Conservation (phyloP, 2,329 filamentous ascomycete genomes). For the Knufia petricola region DNA sequence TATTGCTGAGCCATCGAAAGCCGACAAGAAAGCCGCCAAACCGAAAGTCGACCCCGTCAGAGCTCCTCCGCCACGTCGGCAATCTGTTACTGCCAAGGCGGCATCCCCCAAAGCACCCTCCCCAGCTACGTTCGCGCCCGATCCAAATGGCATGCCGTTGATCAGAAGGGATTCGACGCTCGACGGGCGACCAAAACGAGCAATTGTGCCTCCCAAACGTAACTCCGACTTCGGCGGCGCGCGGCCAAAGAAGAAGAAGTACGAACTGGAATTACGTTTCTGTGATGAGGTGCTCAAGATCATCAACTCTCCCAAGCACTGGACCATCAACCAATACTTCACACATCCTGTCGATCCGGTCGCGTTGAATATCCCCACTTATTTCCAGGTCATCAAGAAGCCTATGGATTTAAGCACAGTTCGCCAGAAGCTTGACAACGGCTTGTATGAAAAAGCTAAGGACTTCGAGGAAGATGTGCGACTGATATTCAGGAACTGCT, state of each 20-base stretch:
- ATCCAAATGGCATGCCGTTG: constrained; percentile 66
- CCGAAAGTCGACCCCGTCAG: constrained; percentile 28
- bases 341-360: constrained; percentile 82
- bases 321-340: constrained; percentile 62
- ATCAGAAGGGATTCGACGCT: constrained; percentile 79
- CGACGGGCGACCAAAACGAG: constrained; percentile 79
- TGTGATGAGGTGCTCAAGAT: constrained; percentile 74
- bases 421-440: constrained; percentile 61
- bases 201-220: constrained; percentile 85
- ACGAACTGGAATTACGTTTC: constrained; percentile 80
- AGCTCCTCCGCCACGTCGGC: constrained; percentile 38
- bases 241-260: constrained; percentile 84
- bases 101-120: constrained; percentile 40
- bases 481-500: constrained; percentile 81
- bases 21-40: constrained; percentile 51
- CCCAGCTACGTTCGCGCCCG: constrained; percentile 60
- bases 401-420: constrained; percentile 93
- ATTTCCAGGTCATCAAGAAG: constrained; percentile 88
- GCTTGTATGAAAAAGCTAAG: constrained; percentile 70
- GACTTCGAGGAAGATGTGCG: constrained; percentile 78
- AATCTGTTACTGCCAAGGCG: constrained; percentile 36
- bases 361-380: constrained; percentile 83
- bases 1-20: constrained; percentile 49
- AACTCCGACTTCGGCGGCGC: constrained; percentile 79
- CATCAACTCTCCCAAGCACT: constrained; percentile 65